Evolutionary conservation across 441 rosid species (phyloP).

Genomic region (Euphorbia corollata): DNA sequence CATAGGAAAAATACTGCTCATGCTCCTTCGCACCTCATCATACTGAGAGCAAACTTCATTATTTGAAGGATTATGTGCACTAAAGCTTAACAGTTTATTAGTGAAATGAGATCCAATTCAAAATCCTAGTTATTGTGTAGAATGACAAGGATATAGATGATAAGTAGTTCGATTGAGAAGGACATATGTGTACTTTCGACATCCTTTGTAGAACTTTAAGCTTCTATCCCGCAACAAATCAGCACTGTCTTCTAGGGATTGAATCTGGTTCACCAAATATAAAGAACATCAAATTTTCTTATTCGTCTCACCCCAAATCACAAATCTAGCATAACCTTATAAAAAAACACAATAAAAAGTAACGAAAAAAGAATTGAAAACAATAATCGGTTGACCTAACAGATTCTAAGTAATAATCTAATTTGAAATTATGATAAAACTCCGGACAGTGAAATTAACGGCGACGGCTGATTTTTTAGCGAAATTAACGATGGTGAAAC

Average conservation of each 20-base stretch:
- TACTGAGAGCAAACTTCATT: background rate
- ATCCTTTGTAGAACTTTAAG: constrained; percentile 92
- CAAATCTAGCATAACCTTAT: no score
- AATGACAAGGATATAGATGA: background rate
- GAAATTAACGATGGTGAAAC: no score
- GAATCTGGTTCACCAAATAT: constrained; percentile 61
- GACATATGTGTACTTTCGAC: constrained; percentile 92
- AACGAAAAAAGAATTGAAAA: no score
- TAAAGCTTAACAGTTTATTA: background rate
- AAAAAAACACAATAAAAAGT: no score
- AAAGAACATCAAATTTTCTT: no score
- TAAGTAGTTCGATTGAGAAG: background rate
- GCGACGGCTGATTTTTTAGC: no score
- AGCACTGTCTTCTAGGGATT: constrained; percentile 83
- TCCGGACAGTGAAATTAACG: no score
- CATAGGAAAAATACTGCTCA: background rate
- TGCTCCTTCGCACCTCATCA: background rate
- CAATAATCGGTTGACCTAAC: no score
- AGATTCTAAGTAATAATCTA: no score
- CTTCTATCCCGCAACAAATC: constrained; percentile 82
- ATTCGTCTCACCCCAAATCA: no score
- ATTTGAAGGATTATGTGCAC: background rate
- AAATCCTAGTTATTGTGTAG: background rate
- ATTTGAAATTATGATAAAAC: no score
- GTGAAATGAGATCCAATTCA: background rate